Conservation (phyloP, 1,284 basidiomycete genomes). For the Trichosporon asahii region DNA sequence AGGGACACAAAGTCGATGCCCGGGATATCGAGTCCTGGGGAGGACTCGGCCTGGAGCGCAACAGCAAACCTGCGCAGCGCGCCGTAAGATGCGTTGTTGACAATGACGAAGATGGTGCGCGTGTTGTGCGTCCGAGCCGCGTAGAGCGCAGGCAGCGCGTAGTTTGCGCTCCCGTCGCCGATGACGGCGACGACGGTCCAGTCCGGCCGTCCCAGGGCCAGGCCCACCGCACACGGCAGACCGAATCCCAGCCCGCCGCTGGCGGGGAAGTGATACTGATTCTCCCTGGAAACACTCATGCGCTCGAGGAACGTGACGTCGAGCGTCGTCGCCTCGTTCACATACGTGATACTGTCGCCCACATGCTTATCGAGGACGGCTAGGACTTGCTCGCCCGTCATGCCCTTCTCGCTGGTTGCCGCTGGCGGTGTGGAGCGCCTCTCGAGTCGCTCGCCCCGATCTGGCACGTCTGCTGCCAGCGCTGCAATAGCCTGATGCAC, state of each 20-base stretch:
- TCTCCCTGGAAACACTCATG: neutral
- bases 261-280: slow-evolving; percentile 20
- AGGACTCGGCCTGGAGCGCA: slow-evolving; percentile 7
- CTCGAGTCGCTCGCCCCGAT: neutral
- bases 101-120: slow-evolving; percentile 20
- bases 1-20: slow-evolving; percentile 21
- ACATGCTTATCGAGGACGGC: slow-evolving; percentile 8
- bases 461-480: slow-evolving; percentile 4
- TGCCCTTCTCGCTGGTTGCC: neutral
- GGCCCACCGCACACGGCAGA: slow-evolving; percentile 16
- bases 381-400: slow-evolving; percentile 17
- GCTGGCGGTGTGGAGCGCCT: neutral
- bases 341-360: slow-evolving; percentile 9
- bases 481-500: neutral
- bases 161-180: slow-evolving; percentile 22
- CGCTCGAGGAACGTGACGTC: slow-evolving; percentile 13
- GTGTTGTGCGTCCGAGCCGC: slow-evolving; percentile 12
- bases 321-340: slow-evolving; percentile 22
- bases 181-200: slow-evolving; percentile 18
- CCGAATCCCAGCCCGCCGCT: slow-evolving; percentile 22
- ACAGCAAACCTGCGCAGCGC: slow-evolving; percentile 17
- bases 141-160: slow-evolving; percentile 16
- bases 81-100: slow-evolving; percentile 20
- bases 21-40: slow-evolving; percentile 17
- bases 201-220: slow-evolving; percentile 14